Evolutionary conservation across 106 monocot genomes (phyloP).

Genomic region (Dactylorhiza incarnata): DNA sequence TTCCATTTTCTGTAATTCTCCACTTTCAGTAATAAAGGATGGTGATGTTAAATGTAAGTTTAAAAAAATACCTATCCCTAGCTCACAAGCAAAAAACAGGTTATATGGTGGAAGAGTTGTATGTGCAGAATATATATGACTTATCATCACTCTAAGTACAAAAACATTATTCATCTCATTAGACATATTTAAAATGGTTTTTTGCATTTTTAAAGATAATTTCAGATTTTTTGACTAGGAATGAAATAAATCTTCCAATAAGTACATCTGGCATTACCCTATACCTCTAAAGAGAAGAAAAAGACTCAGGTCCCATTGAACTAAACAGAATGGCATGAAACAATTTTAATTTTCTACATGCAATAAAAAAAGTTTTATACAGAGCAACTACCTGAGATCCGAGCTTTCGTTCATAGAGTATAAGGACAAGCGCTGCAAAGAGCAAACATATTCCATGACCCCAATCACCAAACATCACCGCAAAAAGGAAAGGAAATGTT

Average conservation of each 20-base stretch:
- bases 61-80: not conserved
- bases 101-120: not conserved
- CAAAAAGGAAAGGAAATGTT: conserved; percentile 98
- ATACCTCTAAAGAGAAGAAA: not conserved
- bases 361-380: not conserved
- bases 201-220: not conserved
- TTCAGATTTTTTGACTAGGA: not conserved
- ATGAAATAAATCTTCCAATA: not conserved
- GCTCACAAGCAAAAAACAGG: not conserved
- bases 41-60: not conserved
- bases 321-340: not conserved
- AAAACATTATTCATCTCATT: not conserved
- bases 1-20: not conserved
- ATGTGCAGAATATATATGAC: not conserved
- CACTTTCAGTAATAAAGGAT: not conserved
- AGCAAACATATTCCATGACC: conserved; percentile 97
- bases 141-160: not conserved
- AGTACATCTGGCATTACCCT: not conserved
- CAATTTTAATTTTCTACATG: not conserved
- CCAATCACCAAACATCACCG: conserved; percentile 99
- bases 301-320: not conserved
- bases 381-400: conserved; percentile 56
- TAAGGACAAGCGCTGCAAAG: conserved; percentile 75
- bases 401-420: conserved; percentile 78
- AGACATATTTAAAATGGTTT: not conserved